Evolutionary conservation across 2,329 filamentous ascomycete genomes (phyloP), one percentile per base, ranked within the genome.

Genomic region (Cytospora paraplurivora): DNA sequence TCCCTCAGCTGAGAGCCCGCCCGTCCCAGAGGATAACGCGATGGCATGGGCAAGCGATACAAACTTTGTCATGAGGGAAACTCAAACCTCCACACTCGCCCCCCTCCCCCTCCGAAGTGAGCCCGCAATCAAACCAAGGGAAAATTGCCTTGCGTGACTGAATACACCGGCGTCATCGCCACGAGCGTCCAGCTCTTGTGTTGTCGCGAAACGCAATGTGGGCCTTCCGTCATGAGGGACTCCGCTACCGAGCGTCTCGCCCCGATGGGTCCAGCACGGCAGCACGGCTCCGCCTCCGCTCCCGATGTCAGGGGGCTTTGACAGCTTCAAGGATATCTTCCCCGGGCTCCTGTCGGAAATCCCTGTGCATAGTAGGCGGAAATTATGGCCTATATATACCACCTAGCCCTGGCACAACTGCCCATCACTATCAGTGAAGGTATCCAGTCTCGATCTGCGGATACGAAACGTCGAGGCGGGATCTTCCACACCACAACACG

Each of bases 311-410:
- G 47, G 58, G 27, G 21, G 12, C 51, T 34, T 21, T 61, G 58
- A 61, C 59, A 61, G 38, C 58, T 61, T 61, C 51, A 44, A 34
- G n/a, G 17, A 54, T 33, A 37, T 37, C 58, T 52, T 49, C 44
- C 33, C 53, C 3, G 37, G 38, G 11, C 41, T 35, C 19, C 33
- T 37, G 33, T 50, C 32, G 33, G 50, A 3, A 41, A 19, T 17
- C 11, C 33, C 4, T 53, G 19, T 15, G 37, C 27, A 55, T 19
- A 32, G 34, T 41, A 49, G 41, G 51, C 32, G 8, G 19, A 38
- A 15, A 47, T 21, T 47, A 47, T 47, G 17, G n/a, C n/a, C n/a
- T 47, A 21, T 21, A 47, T 19, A 19, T 21, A 21, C 12, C 6
- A 21, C 7, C n/a, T 47, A 50, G 7, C 38, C 54, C 58, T 55